Base-by-base conservation (phyloP, 2,329 filamentous ascomycete genomes). In the Sporothrix brunneoviolacea region DNA sequence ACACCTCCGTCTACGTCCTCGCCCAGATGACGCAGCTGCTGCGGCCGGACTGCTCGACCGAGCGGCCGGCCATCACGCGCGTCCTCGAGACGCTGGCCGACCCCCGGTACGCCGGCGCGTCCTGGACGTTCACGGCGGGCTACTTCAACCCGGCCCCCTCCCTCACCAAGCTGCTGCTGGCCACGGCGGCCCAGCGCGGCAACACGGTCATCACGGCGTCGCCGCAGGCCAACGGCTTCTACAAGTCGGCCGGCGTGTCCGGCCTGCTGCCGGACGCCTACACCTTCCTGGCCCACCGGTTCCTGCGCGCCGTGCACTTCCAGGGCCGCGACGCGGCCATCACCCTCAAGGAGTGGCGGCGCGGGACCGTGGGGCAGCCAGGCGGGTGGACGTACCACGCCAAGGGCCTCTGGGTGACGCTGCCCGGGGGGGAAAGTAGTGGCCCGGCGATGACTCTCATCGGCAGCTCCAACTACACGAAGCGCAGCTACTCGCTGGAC, bases 371-470 rank as follows among this genome's bases (percentile, higher is more conserved):
- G 3, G 86, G 86, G 16, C 78, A 89, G 59, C 82, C 86, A 0
- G 88, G 75, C 1, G 91, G 89, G 1, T 98, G 94, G 93, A 96
- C 91, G 0, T 98, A 98, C 67, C 93, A 98, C 61, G 93, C 93
- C 42, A 98, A 98, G 68, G 93, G 93, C 0, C 74, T 97, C 2
- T 97, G 91, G 91, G 76, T 96, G 22, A 88, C 87, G 0, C 73
- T 91, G 49, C 80, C 85, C 0, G 72, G 75, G 2, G 78, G 84
- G 41, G 66, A 73, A 32, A 70, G 82, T 35, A 10, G 24, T 28
- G 24, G 24, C 24, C 6, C 10, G 24, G 24, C 24, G 24, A 10
- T 28, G 50, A 94, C 84, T 28, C 75, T 97, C 16, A 79, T 98
- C 1, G 93, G 93, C 1, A 94, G 88, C 63, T 93, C 86, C 9